Evolutionary conservation across 2,329 filamentous ascomycete genomes (phyloP).

Genomic region (Polytolypa hystricis): DNA sequence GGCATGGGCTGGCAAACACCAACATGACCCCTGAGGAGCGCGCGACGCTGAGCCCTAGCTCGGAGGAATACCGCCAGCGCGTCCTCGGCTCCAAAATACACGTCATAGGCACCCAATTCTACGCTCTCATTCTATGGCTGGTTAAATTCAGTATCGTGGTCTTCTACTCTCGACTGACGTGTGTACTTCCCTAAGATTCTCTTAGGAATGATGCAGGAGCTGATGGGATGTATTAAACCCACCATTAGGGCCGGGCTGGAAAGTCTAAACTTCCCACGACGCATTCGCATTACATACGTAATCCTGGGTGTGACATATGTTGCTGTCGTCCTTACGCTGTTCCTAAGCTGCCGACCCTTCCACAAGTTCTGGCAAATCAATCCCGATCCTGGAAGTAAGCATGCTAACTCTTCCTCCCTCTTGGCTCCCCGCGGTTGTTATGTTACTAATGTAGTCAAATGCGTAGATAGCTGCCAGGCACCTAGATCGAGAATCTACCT

Average conservation of each 20-base stretch:
- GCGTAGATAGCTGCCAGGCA: conserved; percentile 35
- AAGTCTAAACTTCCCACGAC: conserved; percentile 32
- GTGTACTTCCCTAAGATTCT: too few relatives aligned
- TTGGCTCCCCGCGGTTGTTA: conserved; percentile 6
- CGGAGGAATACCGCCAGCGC: conserved; percentile 39
- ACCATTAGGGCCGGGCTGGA: conserved; percentile 30
- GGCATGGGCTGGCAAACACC: conserved; percentile 45
- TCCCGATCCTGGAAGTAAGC: conserved; percentile 46
- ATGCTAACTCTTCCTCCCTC: conserved; percentile 12
- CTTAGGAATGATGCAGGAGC: too few relatives aligned
- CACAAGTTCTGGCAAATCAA: conserved; percentile 47
- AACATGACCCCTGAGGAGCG: conserved; percentile 44
- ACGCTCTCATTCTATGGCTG: conserved; percentile 42
- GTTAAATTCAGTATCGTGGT: conserved; percentile 46
- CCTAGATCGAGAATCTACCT: conserved; percentile 38
- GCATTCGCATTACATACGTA: conserved; percentile 42
- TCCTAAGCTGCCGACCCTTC: conserved; percentile 44
- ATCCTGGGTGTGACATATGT: conserved; percentile 42
- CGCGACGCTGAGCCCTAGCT: conserved; percentile 31
- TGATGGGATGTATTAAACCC: too few relatives aligned
- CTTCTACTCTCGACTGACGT: conserved; percentile 47
- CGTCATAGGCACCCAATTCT: conserved; percentile 44
- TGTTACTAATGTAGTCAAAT: not conserved
- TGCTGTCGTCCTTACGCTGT: conserved; percentile 37
- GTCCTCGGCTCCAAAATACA: conserved; percentile 44